Conservation (phyloP, 1,139 yeast genomes). For the Blastobotrys raffinosifermentans region DNA sequence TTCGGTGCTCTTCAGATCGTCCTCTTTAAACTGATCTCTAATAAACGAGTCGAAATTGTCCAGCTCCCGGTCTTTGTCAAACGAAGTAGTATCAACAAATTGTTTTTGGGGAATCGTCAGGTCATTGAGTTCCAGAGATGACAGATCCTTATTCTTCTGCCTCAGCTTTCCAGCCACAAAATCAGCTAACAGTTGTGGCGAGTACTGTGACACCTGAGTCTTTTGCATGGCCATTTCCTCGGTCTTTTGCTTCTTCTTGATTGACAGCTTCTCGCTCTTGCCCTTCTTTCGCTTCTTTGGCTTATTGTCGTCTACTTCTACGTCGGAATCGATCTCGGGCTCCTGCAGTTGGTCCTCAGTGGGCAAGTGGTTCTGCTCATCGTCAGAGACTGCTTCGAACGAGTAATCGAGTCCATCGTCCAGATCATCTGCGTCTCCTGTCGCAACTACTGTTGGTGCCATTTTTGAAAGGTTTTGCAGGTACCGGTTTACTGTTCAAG, state of each 20-base stretch:
- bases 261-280: too few relatives aligned
- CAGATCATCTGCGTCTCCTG: constrained; percentile 47
- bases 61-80: constrained; percentile 42
- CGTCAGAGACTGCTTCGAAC: constrained; percentile 40
- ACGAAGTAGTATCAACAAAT: constrained; percentile 49
- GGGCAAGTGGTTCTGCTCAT: constrained; percentile 14
- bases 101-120: constrained; percentile 44
- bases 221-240: constrained; percentile 52
- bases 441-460: too few relatives aligned
- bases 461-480: too few relatives aligned
- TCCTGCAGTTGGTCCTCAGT: constrained; percentile 11
- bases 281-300: too few relatives aligned
- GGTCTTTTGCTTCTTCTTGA: constrained; percentile 51
- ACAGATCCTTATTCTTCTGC: constrained; percentile 48
- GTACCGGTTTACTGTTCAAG: too few relatives aligned
- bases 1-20: constrained; percentile 20
- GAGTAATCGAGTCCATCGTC: constrained; percentile 63
- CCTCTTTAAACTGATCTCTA: constrained; percentile 11
- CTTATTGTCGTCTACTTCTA: constrained; percentile 19
- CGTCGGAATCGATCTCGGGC: too few relatives aligned
- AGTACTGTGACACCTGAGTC: constrained; percentile 43
- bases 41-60: constrained; percentile 45
- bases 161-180: constrained; percentile 49
- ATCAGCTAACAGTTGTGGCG: constrained; percentile 55
- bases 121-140: constrained; percentile 60